Base-by-base conservation (phyloP, 2,329 filamentous ascomycete genomes). In the Thermochaetoides dissita region DNA sequence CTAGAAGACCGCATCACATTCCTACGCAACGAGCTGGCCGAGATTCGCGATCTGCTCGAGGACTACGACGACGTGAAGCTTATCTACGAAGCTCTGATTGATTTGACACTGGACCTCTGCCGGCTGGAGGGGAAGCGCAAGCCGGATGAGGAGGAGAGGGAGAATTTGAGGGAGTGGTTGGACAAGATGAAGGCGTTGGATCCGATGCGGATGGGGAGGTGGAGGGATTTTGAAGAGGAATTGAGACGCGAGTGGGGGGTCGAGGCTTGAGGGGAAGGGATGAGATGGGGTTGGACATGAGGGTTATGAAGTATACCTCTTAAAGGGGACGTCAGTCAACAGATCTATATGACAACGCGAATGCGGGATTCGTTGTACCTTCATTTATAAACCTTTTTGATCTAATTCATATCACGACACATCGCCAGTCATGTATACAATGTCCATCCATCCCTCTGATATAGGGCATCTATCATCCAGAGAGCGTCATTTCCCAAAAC, bases 31-130 rank as follows among this genome's bases (percentile, higher is more conserved):
- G 86, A 95, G 57, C 71, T 93, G 17, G 73, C 77, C n/a, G 77
- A 77, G 43, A 78, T 95, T 46, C 74, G 74, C 51, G 77, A 81
- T 39, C 61, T 81, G 10, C 55, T 79, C 3, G 66, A 74, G 44
- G 76, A 73, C 49, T 88, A 73, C 47, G 47, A 57, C 4, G 63
- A 71, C 39, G 58, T 65, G 59, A 93, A 94, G 62, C 91, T 86
- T 75, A 83, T 94, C 36, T 94, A 94, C 56, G 84, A 94, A 60
- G 81, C 81, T 6, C 66, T 96, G 39, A 69, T 96, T 24, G 76
- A 85, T 48, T 87, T 85, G 55, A 79, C 79, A 1, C 56, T 80
- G 30, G 63, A 67, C 30, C 59, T 82, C n/a, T 69, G 67, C 42
- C 59, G 60, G n/a, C 54, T 83, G 46, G 69, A 70, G 52, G 60